These are phyloP conservation scores for Sporothrix pseudoabietina DNA, from an alignment of 2,329 filamentous ascomycete genomes.

Conservation along the genomic window DNA sequence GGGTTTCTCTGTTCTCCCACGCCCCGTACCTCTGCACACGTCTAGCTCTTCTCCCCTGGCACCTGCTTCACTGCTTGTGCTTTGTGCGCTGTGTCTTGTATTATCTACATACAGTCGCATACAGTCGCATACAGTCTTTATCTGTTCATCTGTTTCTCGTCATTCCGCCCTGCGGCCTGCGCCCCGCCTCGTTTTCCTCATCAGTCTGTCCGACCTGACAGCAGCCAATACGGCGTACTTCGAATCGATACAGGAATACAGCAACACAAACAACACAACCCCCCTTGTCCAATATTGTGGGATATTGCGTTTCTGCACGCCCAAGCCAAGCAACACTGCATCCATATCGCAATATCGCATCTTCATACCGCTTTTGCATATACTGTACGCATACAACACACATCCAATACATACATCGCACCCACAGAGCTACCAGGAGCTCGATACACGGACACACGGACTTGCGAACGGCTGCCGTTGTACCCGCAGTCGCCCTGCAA, in stretches of 20 bases:
- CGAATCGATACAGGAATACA: background rate
- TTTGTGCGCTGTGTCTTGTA: background rate
- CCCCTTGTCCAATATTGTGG: conserved; percentile 28
- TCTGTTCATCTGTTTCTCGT: conserved; percentile 17
- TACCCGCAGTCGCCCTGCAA: background rate
- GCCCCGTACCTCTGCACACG: background rate
- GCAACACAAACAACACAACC: background rate
- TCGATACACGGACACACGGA: background rate
- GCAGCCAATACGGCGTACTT: background rate
- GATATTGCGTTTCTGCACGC: conserved; percentile 1
- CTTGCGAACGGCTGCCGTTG: background rate
- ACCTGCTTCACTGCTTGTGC: conserved; percentile 5
- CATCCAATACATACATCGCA: background rate
- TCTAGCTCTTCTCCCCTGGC: background rate
- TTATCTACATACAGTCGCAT: background rate
- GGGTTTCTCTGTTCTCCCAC: conserved; percentile 5
- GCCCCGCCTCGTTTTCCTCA: conserved; percentile 4
- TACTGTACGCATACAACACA: background rate
- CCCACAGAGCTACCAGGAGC: conserved; percentile 1
- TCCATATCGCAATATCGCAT: conserved; percentile 4
- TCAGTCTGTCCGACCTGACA: conserved; percentile 7
- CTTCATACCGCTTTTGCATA: background rate
- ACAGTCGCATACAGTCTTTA: background rate
- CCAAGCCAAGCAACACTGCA: background rate
- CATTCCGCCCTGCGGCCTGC: background rate